A percentile compares a stretch with the other conserved stretches of the same genome.
phyloP scores from a whole-genome alignment of 345 rosid genomes.

The Ceriops tagal region DNA sequence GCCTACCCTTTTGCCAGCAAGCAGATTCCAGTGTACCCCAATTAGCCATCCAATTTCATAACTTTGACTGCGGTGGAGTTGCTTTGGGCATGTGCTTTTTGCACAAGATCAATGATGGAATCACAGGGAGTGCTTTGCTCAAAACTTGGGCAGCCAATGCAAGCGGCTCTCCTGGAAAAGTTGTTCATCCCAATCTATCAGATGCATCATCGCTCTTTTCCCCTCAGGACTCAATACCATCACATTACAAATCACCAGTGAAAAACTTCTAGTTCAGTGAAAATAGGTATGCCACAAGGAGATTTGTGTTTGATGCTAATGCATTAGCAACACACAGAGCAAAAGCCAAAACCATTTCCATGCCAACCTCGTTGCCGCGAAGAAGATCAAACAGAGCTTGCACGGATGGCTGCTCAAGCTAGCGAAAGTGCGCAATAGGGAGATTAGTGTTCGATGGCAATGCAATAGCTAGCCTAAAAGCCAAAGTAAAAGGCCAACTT shows the following conservation, averaged over 20 bases:
- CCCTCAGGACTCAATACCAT: constrained; percentile 10
- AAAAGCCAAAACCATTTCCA: constrained; percentile 1
- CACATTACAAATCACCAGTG: background rate
- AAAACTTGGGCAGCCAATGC: constrained; percentile 12
- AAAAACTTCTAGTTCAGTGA: constrained; percentile 14
- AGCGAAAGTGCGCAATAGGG: background rate
- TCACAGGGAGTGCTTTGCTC: constrained; percentile 2
- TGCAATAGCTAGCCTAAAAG: background rate
- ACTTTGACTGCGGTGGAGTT: constrained; percentile 17
- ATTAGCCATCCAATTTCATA: constrained; percentile 12
- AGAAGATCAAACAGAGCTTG: background rate
- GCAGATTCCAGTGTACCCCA: background rate
- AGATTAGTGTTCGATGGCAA: constrained; percentile 10
- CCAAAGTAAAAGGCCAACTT: background rate
- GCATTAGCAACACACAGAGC: constrained; percentile 7
- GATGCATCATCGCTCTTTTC: constrained; percentile 4
- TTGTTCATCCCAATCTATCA: background rate
- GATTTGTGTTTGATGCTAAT: constrained; percentile 19
- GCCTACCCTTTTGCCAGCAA: background rate
- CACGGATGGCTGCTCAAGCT: background rate
- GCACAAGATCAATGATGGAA: constrained; percentile 13
- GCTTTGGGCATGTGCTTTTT: constrained; percentile 10
- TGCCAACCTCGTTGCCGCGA: background rate
- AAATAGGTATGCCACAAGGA: background rate
- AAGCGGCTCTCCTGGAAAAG: background rate